Evolutionary conservation across 139 green algal genomes (phyloP), one percentile per base, ranked within the genome.

Genomic region (Auxenochlorella protothecoides): DNA sequence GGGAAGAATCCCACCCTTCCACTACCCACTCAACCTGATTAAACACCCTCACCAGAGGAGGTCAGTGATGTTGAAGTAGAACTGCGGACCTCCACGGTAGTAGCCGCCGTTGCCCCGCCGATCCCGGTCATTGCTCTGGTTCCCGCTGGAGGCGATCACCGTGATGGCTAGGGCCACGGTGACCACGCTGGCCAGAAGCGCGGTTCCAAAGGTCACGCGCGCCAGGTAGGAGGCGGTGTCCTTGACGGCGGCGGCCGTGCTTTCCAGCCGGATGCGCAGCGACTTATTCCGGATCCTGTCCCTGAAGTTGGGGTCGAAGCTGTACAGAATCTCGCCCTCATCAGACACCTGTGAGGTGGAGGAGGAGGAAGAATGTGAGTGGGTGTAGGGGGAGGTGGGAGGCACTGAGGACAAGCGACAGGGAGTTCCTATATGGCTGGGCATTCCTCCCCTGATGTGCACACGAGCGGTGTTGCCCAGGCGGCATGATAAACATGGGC

Each of bases 301-400:
- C 9, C 77, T 77, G 74, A 96, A 96, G 72, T 85, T 77, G 10
- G 57, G 61, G 0, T 81, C 70, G 68, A 98, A 89, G 2, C 80
- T 78, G 76, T 97, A 98, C 60, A 97, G 78, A 7, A 98, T 81
- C 53, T 98, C 91, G 27, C 93, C 93, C 15, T 83, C 75, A 8
- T 80, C 15, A 0, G 92, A 94, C 10, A 98, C 93, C 70, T 74
- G 70, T 5, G 44, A 4, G 7, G 3, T 7, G 5, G 2, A 3
- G 14, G 44, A 13, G 27, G 27, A 44, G 27, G 27, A 44, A 44
- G 27, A 44, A 44, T 44, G 27, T 44, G 27, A 44, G 27, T 44
- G 27, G 27, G 27, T 44, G 27, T 2, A 44, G 27, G 27, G 27
- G 27, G 27, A 44, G 27, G 27, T 44, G 27, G 27, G 27, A 44